Base-by-base conservation (phyloP, 208 protist genomes). In the Zelonia costaricensis region DNA sequence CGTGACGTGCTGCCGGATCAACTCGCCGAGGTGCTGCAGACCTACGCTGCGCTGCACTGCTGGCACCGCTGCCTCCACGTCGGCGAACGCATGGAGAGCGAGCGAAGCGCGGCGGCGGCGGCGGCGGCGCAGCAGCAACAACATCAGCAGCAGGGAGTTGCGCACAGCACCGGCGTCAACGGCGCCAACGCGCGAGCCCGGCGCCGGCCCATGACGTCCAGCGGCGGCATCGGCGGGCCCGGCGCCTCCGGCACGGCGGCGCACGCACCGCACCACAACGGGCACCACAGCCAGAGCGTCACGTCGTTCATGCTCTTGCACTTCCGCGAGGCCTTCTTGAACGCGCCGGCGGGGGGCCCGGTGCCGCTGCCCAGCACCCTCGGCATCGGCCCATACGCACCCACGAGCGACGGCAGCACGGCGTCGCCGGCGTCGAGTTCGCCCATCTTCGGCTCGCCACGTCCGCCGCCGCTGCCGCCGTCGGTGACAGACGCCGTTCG, bases 21-120 rank as follows among this genome's bases (percentile, higher is more conserved):
- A 61, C 48, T 87, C 12, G 69, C 51, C 12, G 82, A 92, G 46
- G 74, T 76, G 47, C 56, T 92, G 35, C 76, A 83, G 53, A 81
- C 76, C 0, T 64, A 68, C 25, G 69, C 75, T 9, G 71, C 77
- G 20, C 69, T 92, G 61, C 62, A 83, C 60, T 86, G 75, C 68
- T 88, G 80, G 70, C 70, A 69, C 48, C 55, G 69, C 36, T 88
- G 73, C 48, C 68, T 79, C n/a, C 46, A 69, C 9, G 67, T 67
- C 6, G 76, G 57, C 12, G 60, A 77, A 45, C 58, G 58, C 33
- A 36, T 38, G 10, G 51, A 78, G 23, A 36, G 25, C 1, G 43
- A 62, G 44, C 35, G 23, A 8, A 42, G 38, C 16, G 39, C 35
- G 4, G 47, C 63, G 8, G 39, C 48, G 10, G 38, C 39, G 23